phyloP scores from a whole-genome alignment of 192 early-diverging fungal genomes.

The Chytriomyces hyalinus region DNA sequence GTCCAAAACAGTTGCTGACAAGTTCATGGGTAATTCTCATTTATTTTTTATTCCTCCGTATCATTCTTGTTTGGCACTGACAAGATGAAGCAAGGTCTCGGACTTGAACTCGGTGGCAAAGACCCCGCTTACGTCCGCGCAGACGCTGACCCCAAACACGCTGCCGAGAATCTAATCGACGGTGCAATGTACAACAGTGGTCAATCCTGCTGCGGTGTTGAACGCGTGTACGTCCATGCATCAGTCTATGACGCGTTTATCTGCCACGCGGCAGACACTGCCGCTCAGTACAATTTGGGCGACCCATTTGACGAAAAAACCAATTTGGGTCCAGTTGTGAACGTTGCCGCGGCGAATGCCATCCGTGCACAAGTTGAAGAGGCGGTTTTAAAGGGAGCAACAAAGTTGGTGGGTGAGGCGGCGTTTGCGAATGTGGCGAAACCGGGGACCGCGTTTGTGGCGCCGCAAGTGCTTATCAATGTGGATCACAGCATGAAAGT shows the following conservation, averaged over 20 bases:
- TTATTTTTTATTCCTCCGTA: neutral
- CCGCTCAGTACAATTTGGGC: slow-evolving; percentile 70
- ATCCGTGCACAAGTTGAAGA: slow-evolving; percentile 73
- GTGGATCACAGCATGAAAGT: slow-evolving; percentile 76
- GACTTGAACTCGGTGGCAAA: slow-evolving; percentile 84
- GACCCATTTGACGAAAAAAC: slow-evolving; percentile 64
- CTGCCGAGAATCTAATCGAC: slow-evolving; percentile 78
- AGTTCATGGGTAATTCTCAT: slow-evolving; percentile 58
- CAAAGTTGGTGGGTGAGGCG: slow-evolving; percentile 60
- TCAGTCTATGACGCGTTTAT: slow-evolving; percentile 74
- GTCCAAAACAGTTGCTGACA: slow-evolving; percentile 55
- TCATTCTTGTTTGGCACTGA: neutral
- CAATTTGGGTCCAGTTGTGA: slow-evolving; percentile 79
- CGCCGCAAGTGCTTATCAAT: slow-evolving; percentile 76
- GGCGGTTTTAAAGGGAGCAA: slow-evolving; percentile 74
- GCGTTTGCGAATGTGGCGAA: slow-evolving; percentile 62
- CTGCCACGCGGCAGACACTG: slow-evolving; percentile 58
- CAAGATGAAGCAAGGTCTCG: slow-evolving; percentile 52
- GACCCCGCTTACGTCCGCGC: slow-evolving; percentile 80
- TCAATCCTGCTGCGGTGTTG: slow-evolving; percentile 82
- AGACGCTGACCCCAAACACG: slow-evolving; percentile 72
- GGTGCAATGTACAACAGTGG: slow-evolving; percentile 84
- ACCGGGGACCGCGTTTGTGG: slow-evolving; percentile 68
- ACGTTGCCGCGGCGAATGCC: slow-evolving; percentile 65
- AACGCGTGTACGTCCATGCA: slow-evolving; percentile 80